Evolutionary conservation across 805 yeast species (phyloP).

Genomic region (Gaillardinia entomophila): DNA sequence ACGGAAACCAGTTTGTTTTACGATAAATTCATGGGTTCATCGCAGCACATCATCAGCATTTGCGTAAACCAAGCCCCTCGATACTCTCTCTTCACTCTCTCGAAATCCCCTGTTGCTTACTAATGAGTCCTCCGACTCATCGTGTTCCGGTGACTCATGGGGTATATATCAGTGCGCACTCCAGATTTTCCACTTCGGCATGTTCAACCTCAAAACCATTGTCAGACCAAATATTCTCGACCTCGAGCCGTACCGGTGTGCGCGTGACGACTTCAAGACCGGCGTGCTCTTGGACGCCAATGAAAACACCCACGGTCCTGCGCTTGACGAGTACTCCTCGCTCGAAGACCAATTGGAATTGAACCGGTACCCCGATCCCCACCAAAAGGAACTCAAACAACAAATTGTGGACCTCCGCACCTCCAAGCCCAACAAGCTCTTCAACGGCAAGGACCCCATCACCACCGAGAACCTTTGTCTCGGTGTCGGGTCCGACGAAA

Average conservation of each 20-base stretch:
- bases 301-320: conserved; percentile 92
- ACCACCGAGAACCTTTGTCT: conserved; percentile 70
- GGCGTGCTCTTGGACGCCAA: conserved; percentile 93
- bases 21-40: not conserved
- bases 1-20: not conserved
- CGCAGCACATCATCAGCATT: conserved; percentile 3
- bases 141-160: not conserved
- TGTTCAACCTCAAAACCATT: conserved; percentile 50
- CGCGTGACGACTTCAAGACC: conserved; percentile 87
- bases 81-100: conserved; percentile 3
- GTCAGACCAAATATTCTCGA: conserved; percentile 81
- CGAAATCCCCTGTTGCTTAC: conserved; percentile 1
- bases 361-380: conserved; percentile 96
- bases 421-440: conserved; percentile 28
- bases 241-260: conserved; percentile 91
- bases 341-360: conserved; percentile 52
- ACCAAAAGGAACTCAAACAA: conserved; percentile 71
- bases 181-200: conserved; percentile 4
- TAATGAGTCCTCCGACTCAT: not conserved
- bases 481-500: conserved; percentile 97
- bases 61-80: not conserved
- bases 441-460: conserved; percentile 16
- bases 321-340: conserved; percentile 41
- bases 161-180: not conserved
- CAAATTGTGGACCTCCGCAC: conserved; percentile 72